Evolutionary conservation across 148 eudicot genomes (phyloP).

Genomic region (Agrostemma githago): DNA sequence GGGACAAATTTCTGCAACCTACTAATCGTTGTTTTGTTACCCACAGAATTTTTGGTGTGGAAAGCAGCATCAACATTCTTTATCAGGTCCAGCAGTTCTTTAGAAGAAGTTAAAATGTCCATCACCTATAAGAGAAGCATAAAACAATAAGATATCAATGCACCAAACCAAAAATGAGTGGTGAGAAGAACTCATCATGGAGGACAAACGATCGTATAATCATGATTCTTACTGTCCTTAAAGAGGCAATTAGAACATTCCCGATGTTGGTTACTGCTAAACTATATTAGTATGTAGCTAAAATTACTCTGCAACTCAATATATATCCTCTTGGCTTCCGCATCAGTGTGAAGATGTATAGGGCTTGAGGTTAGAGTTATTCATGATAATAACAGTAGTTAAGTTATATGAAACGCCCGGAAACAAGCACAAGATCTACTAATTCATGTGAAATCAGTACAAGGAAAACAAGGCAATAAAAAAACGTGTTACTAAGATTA

Average conservation of each 20-base stretch:
- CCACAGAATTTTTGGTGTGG: conserved; percentile 50
- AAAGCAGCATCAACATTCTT: conserved; percentile 64
- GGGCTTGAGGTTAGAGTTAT: neutral
- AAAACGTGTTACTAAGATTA: conserved; percentile 11
- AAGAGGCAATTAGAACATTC: neutral
- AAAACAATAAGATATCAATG: conserved; percentile 1
- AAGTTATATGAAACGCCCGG: conserved; percentile 4
- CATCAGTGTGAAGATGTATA: no score
- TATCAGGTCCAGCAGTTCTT: conserved; percentile 60
- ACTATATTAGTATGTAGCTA: neutral
- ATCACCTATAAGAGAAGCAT: conserved; percentile 50
- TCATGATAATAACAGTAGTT: neutral
- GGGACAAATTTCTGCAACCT: conserved; percentile 58
- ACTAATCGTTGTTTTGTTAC: conserved; percentile 47
- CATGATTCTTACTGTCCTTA: neutral
- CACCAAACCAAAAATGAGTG: conserved; percentile 2
- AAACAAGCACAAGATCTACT: neutral
- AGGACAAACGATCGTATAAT: no score
- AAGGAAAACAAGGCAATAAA: neutral
- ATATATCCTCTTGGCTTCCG: no score
- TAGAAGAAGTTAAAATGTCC: conserved; percentile 59
- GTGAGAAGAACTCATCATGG: neutral
- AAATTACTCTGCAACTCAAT: no score
- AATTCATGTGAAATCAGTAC: neutral
- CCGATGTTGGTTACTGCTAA: neutral